Evolutionary conservation across 1,284 basidiomycete species (phyloP).

Genomic region (Psilocybe mexicana): DNA sequence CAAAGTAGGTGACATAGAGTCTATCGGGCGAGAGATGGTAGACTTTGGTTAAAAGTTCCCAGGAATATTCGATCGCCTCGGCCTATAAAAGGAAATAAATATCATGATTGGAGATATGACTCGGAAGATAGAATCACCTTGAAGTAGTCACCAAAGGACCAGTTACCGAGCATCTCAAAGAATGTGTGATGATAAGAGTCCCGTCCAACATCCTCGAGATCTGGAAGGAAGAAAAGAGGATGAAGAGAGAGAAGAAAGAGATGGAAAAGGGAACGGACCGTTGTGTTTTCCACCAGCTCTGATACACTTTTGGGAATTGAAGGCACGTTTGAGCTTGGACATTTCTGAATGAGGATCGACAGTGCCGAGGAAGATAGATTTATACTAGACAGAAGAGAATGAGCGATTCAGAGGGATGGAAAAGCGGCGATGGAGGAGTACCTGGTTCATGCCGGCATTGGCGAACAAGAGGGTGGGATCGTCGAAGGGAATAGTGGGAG

Average conservation of each 20-base stretch:
- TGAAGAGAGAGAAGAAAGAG: background rate
- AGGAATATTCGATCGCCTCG: constrained; percentile 92
- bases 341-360: constrained; percentile 92
- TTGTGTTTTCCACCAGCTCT: constrained; percentile 99
- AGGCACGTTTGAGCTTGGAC: constrained; percentile 88
- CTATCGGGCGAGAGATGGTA: constrained; percentile 90
- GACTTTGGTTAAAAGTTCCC: constrained; percentile 90
- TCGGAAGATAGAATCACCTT: constrained; percentile 56
- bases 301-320: constrained; percentile 97
- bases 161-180: constrained; percentile 99
- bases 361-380: constrained; percentile 94
- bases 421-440: constrained; percentile 25
- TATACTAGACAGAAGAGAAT: constrained; percentile 62
- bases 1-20: constrained; percentile 97
- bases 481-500: constrained; percentile 94
- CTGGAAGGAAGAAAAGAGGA: constrained; percentile 40
- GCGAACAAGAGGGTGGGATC: constrained; percentile 97
- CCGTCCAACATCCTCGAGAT: constrained; percentile 98
- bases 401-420: background rate
- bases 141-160: constrained; percentile 99
- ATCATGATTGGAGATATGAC: constrained; percentile 3
- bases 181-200: constrained; percentile 98
- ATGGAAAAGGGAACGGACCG: constrained; percentile 47
- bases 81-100: constrained; percentile 50
- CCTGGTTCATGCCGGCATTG: constrained; percentile 98